Evolutionary conservation across 129 eudicot genomes (phyloP).

Genomic region (Chrysanthemum makinoi): DNA sequence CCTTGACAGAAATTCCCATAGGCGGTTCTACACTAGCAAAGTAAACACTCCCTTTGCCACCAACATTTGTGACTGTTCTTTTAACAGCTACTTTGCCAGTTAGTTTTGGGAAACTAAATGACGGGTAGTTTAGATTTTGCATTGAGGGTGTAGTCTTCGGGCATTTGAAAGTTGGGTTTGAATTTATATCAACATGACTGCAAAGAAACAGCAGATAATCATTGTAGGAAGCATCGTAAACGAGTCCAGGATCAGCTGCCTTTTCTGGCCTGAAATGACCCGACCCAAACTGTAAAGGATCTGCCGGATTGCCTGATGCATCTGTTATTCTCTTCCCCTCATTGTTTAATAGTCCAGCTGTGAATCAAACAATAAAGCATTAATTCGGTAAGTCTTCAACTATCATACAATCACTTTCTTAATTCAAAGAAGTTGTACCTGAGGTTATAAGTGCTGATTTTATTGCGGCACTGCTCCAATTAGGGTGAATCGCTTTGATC

Average conservation of each 20-base stretch:
- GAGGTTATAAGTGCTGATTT: constrained; percentile 74
- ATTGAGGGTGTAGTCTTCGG: constrained; percentile 50
- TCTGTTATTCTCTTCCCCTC: constrained; percentile 60
- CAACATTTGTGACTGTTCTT: constrained; percentile 81
- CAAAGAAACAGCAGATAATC: constrained; percentile 81
- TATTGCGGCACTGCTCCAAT: constrained; percentile 71
- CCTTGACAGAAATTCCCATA: constrained; percentile 48
- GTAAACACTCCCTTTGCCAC: constrained; percentile 53
- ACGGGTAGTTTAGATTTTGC: constrained; percentile 70
- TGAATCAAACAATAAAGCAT: constrained; percentile 4
- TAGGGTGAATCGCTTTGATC: constrained; percentile 61
- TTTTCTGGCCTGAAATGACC: constrained; percentile 84
- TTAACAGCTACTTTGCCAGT: constrained; percentile 42
- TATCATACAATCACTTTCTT: background rate
- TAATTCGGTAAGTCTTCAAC: background rate
- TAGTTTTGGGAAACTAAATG: constrained; percentile 62
- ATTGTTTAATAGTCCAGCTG: constrained; percentile 68
- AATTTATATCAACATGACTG: constrained; percentile 25
- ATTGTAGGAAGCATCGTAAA: constrained; percentile 73
- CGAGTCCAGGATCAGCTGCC: constrained; percentile 92
- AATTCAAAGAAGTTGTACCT: constrained; percentile 31
- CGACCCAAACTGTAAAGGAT: constrained; percentile 78
- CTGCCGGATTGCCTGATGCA: constrained; percentile 61
- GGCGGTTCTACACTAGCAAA: constrained; percentile 67
- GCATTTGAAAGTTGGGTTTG: constrained; percentile 47